Base-by-base conservation (phyloP, 345 rosid genomes). In the Salix arbutifolia region DNA sequence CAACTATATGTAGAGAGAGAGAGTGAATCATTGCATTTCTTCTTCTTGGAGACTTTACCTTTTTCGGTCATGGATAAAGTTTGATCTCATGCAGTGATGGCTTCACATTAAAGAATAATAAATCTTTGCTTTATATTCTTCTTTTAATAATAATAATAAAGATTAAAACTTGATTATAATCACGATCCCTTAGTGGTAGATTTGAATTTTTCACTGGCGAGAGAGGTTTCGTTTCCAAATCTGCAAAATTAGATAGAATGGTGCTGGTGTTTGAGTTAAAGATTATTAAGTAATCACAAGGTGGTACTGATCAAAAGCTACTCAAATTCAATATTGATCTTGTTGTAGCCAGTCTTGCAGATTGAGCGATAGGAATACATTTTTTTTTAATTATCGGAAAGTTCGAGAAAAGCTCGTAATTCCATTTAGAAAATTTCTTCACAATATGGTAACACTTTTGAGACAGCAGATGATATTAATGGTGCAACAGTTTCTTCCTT, bases 1-100 rank as follows among this genome's bases (percentile, higher is more conserved):
- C 14, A 30, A 46, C 70, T 26, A 23, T 14, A 37, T 18, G 37
- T 72, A n/a, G n/a, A n/a, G n/a, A n/a, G n/a, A 64, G 56, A 74
- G 18, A n/a, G 62, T 33, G 62, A 66, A 75, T 75, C 33, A 75
- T 75, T 50, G 42, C 18, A 26, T 9, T 73, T 40, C 28, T 71
- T 60, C 23, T 48, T 12, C 48, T 30, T 26, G 60, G 18, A 42
- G 40, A 25, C 28, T 64, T 74, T 50, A 44, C 50, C 64, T 33
- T 21, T 65, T 13, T 48, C 12, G n/a, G 18, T 13, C 46, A 30
- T 33, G 71, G 10, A 65, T n/a, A 75, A 66, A 48, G 31, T 75
- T 37, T 25, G 50, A 33, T 14, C 35, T 38, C 37, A 50, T 48
- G 2, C 44, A 67, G 31, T 70, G 40, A 70, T 70, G 56, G 21